These are phyloP conservation scores for Globisporangium echinulatum DNA, from an alignment of 352 stramenopile genomes.

Conservation along the genomic window DNA sequence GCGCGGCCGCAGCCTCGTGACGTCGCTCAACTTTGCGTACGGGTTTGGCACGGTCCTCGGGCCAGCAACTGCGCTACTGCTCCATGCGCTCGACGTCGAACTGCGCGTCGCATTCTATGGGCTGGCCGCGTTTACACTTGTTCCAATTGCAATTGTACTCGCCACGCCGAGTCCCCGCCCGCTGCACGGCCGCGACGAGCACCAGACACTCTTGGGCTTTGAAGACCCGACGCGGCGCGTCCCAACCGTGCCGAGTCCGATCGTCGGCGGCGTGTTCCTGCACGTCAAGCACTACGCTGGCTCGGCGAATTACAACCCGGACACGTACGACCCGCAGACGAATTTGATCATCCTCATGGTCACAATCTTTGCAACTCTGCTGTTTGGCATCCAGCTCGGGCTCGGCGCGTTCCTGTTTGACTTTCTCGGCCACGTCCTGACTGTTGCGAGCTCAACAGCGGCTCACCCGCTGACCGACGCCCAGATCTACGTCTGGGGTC, in stretches of 20 bases:
- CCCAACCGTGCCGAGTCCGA: conserved; percentile 71
- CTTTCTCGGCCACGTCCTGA: conserved; percentile 62
- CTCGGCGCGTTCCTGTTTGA: conserved; percentile 77
- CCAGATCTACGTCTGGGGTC: conserved; percentile 45
- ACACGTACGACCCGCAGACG: conserved; percentile 77
- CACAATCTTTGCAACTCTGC: conserved; percentile 70
- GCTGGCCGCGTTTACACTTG: conserved; percentile 32
- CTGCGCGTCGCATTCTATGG: conserved; percentile 56
- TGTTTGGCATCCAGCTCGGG: conserved; percentile 72
- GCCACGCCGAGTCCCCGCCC: conserved; percentile 32
- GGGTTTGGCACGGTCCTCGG: conserved; percentile 56
- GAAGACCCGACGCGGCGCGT: conserved; percentile 70
- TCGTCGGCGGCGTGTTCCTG: conserved; percentile 77
- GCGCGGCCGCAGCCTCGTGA: conserved; percentile 62
- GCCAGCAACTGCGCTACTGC: conserved; percentile 34
- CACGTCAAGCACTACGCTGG: conserved; percentile 68
- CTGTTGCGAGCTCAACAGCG: conserved; percentile 13
- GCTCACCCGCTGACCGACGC: conserved; percentile 11
- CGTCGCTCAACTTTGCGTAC: conserved; percentile 68
- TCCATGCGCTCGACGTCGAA: conserved; percentile 42
- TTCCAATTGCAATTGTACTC: conserved; percentile 38
- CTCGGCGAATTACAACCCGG: conserved; percentile 69
- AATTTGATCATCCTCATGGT: conserved; percentile 83
- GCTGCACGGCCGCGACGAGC: conserved; percentile 43
- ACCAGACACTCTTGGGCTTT: conserved; percentile 56